Evolutionary conservation across 1,284 basidiomycete species (phyloP), one percentile per base, ranked within the genome.

Genomic region (Malassezia pachydermatis): DNA sequence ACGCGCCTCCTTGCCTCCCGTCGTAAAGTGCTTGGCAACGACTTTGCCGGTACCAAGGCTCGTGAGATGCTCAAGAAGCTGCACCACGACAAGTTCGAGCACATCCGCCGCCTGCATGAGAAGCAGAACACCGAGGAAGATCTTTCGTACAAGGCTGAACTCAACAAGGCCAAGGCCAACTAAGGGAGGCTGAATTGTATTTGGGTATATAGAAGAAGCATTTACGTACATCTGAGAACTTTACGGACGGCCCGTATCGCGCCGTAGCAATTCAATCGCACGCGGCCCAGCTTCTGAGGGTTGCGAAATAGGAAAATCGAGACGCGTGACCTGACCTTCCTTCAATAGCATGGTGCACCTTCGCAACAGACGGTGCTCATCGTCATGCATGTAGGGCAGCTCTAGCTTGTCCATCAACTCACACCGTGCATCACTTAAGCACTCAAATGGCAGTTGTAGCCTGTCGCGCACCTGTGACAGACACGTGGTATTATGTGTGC

Each of bases 251-350:
- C 35, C 44, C 10, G 38, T 28, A 29, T 42, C 45, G 4, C 43
- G 38, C 14, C 30, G 50, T 11, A 69, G 48, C 45, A 69, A 48
- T 4, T 45, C 40, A 10, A 62, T 33, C 1, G 65, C 66, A 8
- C 51, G 50, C 25, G 19, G 22, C 5, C 54, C 62, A 3, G 60
- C 60, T 27, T 60, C 42, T 8, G 56, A 24, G 5, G 60, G 51
- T 11, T 40, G 22, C 9, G 45, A 22, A 14, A 69, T 41, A 5
- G 66, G 64, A 34, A 62, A 68, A 30, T 63, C 54, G 24, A 67
- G 11, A 17, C 63, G 56, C 0, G 58, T 61, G 22, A 67, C 44
- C 44, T 68, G 66, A 0, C 64, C 64, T 7, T 61, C 63, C 3
- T 50, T 41, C 19, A 68, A 40, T 20, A 69, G 48, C 38, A 70